phyloP scores from a whole-genome alignment of 228 moss, liverwort and hornwort species.

The Sphagnum magellanicum region DNA sequence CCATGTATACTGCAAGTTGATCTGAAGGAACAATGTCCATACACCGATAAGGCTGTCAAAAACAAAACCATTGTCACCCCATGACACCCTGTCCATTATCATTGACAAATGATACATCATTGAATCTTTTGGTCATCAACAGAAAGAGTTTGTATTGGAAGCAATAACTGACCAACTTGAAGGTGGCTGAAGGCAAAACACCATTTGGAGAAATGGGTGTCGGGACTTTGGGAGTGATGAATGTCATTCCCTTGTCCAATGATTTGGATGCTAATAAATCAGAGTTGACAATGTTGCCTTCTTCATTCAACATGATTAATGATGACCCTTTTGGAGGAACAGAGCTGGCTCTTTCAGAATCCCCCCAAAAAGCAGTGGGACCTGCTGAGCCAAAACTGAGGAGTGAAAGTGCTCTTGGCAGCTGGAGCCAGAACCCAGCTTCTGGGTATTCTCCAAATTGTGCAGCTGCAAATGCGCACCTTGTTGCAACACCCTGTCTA shows the following conservation, averaged over 20 bases:
- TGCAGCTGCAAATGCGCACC: slow-evolving; percentile 95
- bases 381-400: slow-evolving; percentile 86
- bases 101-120: too few species aligned
- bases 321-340: slow-evolving; percentile 5
- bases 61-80: slow-evolving; percentile 16
- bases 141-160: neutral
- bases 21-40: slow-evolving; percentile 76
- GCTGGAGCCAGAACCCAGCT: slow-evolving; percentile 93
- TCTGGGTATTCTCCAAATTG: slow-evolving; percentile 97
- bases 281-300: slow-evolving; percentile 13
- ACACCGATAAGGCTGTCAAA: slow-evolving; percentile 65
- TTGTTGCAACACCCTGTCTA: slow-evolving; percentile 77
- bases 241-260: slow-evolving; percentile 50
- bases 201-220: slow-evolving; percentile 41
- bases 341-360: slow-evolving; percentile 6
- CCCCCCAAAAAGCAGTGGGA: slow-evolving; percentile 71
- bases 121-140: too few species aligned
- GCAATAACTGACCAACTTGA: slow-evolving; percentile 47
- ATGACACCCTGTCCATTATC: neutral
- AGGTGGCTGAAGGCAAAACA: slow-evolving; percentile 32
- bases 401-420: slow-evolving; percentile 83
- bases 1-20: slow-evolving; percentile 56
- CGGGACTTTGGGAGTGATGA: slow-evolving; percentile 34
- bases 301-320: slow-evolving; percentile 16
- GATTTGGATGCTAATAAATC: slow-evolving; percentile 24